phyloP scores from a whole-genome alignment of 164 flowering plant species.

The Saururus chinensis region DNA sequence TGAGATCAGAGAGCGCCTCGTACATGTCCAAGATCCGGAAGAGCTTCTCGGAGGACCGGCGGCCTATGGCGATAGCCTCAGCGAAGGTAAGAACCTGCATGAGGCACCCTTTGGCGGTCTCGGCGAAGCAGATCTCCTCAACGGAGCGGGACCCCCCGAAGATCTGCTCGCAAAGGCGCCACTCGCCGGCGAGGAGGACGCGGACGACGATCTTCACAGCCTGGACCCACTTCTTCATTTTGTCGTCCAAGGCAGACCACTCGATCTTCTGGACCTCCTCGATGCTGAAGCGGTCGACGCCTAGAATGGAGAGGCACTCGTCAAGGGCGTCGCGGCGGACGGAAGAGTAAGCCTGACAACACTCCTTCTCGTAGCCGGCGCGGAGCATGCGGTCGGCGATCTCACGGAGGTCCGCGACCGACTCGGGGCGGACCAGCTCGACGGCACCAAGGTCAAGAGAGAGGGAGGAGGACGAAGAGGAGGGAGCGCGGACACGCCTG shows the following conservation, averaged over 20 bases:
- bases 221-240: slow-evolving; percentile 87
- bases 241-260: slow-evolving; percentile 71
- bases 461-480: background rate
- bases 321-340: slow-evolving; percentile 72
- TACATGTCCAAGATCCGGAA: slow-evolving; percentile 78
- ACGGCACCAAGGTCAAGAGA: slow-evolving; percentile 5
- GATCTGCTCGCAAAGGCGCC: slow-evolving; percentile 55
- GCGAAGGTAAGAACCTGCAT: slow-evolving; percentile 72
- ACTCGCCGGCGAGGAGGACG: slow-evolving; percentile 55
- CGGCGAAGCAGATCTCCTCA: slow-evolving; percentile 54
- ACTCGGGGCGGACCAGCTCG: slow-evolving; percentile 53
- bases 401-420: slow-evolving; percentile 46
- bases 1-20: slow-evolving; percentile 38
- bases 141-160: slow-evolving; percentile 39
- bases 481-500: background rate
- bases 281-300: slow-evolving; percentile 72
- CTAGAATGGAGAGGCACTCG: slow-evolving; percentile 61
- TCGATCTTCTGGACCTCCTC: slow-evolving; percentile 85
- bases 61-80: slow-evolving; percentile 63
- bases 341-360: slow-evolving; percentile 64
- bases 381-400: slow-evolving; percentile 77
- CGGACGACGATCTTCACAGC: slow-evolving; percentile 56
- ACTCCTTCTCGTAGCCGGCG: slow-evolving; percentile 84
- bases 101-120: slow-evolving; percentile 60
- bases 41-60: slow-evolving; percentile 52